phyloP scores from a whole-genome alignment of 495 filamentous ascomycete genomes.

The Podospora anserina region DNA sequence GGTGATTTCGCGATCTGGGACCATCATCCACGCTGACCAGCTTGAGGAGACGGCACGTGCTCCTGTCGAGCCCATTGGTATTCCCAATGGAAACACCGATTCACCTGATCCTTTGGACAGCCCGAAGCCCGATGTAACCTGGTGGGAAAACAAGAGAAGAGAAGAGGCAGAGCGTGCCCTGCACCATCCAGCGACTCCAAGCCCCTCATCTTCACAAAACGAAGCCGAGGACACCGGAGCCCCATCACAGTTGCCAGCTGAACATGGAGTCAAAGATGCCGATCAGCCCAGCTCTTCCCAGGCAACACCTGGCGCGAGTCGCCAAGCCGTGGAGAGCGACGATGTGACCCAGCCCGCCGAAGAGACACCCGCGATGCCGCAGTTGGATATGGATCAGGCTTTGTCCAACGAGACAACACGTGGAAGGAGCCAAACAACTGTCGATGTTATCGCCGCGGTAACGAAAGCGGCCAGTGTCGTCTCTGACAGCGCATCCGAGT shows the following conservation, averaged over 20 bases:
- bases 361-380: not conserved
- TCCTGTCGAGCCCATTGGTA: not conserved
- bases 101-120: not conserved
- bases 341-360: not conserved
- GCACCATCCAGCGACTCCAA: too few relatives aligned
- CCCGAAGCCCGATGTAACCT: not conserved
- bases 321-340: not conserved
- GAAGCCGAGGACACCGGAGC: too few relatives aligned
- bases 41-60: not conserved
- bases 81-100: not conserved
- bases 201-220: too few relatives aligned
- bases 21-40: slow-evolving; percentile 2
- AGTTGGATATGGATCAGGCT: not conserved
- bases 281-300: not conserved
- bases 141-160: slow-evolving; percentile 8
- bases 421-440: not conserved
- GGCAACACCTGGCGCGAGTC: not conserved
- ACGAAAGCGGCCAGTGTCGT: not conserved
- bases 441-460: not conserved
- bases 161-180: not conserved
- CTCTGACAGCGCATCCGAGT: not conserved
- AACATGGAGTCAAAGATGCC: too few relatives aligned
- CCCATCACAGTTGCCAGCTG: too few relatives aligned
- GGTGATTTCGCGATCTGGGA: slow-evolving; percentile 1
- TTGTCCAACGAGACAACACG: not conserved